These are phyloP conservation scores for Kwoniella newhampshirensis DNA, from an alignment of 768 basidiomycete species.

Conservation along the genomic window DNA sequence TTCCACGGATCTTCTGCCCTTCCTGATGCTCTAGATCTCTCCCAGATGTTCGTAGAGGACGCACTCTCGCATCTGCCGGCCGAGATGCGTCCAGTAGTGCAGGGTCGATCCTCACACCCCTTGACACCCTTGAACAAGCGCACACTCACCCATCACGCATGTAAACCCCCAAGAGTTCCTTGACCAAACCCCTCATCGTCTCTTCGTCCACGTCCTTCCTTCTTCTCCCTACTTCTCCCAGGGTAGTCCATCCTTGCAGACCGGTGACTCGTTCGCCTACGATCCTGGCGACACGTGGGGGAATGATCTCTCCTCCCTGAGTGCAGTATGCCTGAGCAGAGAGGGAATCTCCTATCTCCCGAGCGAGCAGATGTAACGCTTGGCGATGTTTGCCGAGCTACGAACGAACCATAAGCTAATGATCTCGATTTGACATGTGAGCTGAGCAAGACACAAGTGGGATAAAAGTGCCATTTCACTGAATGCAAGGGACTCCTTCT, in stretches of 20 bases:
- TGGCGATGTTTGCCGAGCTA: slow-evolving; percentile 63
- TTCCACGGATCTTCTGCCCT: not conserved
- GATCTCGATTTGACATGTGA: too few species aligned
- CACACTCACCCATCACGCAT: slow-evolving; percentile 69
- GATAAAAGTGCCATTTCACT: too few species aligned
- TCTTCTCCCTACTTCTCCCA: slow-evolving; percentile 53
- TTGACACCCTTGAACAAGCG: too few species aligned
- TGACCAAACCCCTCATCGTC: slow-evolving; percentile 63
- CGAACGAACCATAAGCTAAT: slow-evolving; percentile 3
- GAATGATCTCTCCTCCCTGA: slow-evolving; percentile 71
- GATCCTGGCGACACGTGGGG: slow-evolving; percentile 60
- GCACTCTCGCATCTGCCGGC: too few species aligned
- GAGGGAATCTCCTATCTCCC: slow-evolving; percentile 67
- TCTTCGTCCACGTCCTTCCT: slow-evolving; percentile 57
- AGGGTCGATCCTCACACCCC: too few species aligned
- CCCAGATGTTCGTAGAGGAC: too few species aligned
- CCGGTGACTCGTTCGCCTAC: slow-evolving; percentile 59
- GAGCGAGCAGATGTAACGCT: slow-evolving; percentile 68
- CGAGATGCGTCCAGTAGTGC: too few species aligned
- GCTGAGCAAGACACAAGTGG: too few species aligned
- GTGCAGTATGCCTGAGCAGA: slow-evolving; percentile 86
- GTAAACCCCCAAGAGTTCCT: slow-evolving; percentile 75
- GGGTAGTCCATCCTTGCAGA: slow-evolving; percentile 60
- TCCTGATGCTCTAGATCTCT: too few species aligned
- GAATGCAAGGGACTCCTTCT: too few species aligned